Evolutionary conservation across 352 stramenopile genomes (phyloP), one percentile per base, ranked within the genome.

Genomic region (Phytophthora citricola): DNA sequence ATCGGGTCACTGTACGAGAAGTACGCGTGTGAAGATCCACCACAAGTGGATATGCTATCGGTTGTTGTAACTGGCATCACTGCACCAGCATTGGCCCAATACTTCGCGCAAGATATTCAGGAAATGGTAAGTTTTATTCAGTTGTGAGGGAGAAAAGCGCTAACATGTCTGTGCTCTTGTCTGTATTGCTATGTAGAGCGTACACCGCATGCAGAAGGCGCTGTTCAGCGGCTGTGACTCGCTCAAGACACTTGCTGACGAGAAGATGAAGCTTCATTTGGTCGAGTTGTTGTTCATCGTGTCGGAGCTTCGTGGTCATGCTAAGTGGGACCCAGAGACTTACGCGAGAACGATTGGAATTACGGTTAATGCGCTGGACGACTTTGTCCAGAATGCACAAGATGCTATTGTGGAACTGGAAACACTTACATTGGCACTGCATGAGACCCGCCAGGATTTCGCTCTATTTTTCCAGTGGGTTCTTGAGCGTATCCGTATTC

Each of bases 71-170:
- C 68, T 7, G 85, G 85, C 0, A 87, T 91, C 46, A 81, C 78
- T 20, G 68, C 81, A 6, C 85, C 85, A 24, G 83, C 81, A 11
- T 61, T 93, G 5, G 79, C 81, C 1, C 85, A 93, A 52, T 93
- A 90, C 45, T 93, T 93, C 63, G 83, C 85, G 2, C 85, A 93
- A 64, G 83, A 93, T 56, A 93, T 93, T 46, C 83, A 92, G 46
- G 85, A 92, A 66, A 88, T 90, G 79, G 85, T 91, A 61, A 32
- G 73, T 66, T n/a, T 20, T 32, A 7, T 36, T n/a, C 22, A 14
- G 46, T 59, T 32, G 40, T 40, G 5, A 36, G 31, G 9, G 9
- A 36, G 31, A 36, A 36, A 8, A 36, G 8, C 31, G 12, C 31
- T 32, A 36, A 26, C 2, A 36, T 63, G 6, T 43, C 14, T 50